Percentiles rank a stretch among this genome's conserved stretches.
These are phyloP conservation scores for Martensiomyces pterosporus DNA, from an alignment of 192 early-diverging fungal species.

Conservation along the genomic window DNA sequence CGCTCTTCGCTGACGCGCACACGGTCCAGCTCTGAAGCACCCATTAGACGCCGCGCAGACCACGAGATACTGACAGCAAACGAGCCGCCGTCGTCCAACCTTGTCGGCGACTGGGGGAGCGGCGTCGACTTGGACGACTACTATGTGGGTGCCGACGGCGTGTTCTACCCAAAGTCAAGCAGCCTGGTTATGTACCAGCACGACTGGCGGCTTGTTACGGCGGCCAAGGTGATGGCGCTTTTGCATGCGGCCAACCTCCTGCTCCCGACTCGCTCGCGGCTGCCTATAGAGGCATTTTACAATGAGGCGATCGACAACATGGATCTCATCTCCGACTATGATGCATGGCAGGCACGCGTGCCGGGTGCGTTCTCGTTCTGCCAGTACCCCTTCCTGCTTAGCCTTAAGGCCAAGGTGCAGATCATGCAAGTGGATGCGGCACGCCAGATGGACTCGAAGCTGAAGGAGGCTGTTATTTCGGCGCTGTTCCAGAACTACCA, in stretches of 20 bases:
- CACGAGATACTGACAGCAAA: background rate
- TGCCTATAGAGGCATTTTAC: slow-evolving; percentile 78
- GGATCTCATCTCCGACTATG: slow-evolving; percentile 66
- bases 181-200: slow-evolving; percentile 60
- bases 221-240: slow-evolving; percentile 85
- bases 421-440: slow-evolving; percentile 76
- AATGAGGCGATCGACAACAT: slow-evolving; percentile 74
- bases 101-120: slow-evolving; percentile 18
- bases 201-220: slow-evolving; percentile 81
- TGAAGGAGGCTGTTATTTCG: slow-evolving; percentile 61
- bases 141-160: slow-evolving; percentile 46
- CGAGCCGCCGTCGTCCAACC: slow-evolving; percentile 6
- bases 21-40: slow-evolving; percentile 43
- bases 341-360: slow-evolving; percentile 64
- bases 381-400: slow-evolving; percentile 77
- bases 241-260: slow-evolving; percentile 74
- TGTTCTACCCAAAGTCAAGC: slow-evolving; percentile 44
- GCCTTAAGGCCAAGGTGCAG: slow-evolving; percentile 68
- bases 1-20: slow-evolving; percentile 34
- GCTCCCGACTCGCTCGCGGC: slow-evolving; percentile 27
- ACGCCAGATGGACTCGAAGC: slow-evolving; percentile 70
- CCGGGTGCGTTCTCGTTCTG: slow-evolving; percentile 67
- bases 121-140: slow-evolving; percentile 42
- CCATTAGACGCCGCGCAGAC: slow-evolving; percentile 8
- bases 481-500: slow-evolving; percentile 52